Evolutionary conservation across 768 basidiomycete genomes (phyloP).

Genomic region (Inosperma sp.): DNA sequence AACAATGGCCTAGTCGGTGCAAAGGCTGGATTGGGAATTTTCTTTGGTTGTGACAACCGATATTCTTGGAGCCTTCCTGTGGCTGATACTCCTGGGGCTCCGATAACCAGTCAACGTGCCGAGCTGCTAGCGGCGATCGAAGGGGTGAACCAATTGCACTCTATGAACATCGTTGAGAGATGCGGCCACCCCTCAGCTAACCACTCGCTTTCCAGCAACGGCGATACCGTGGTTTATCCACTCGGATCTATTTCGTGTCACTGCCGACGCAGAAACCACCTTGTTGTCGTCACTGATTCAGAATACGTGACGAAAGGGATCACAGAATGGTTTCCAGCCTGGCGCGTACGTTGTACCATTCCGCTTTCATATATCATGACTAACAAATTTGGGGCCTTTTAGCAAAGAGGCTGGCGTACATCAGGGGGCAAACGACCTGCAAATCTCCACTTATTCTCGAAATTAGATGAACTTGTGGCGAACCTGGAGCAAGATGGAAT

Average conservation of each 20-base stretch:
- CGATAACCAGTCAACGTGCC: constrained; percentile 30
- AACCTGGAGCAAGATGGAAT: constrained; percentile 14
- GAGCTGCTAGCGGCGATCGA: constrained; percentile 31
- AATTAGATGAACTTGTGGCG: constrained; percentile 18
- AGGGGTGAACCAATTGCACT: constrained; percentile 15
- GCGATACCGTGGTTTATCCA: too few species aligned
- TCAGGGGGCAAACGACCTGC: constrained; percentile 14
- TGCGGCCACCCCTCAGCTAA: too few species aligned
- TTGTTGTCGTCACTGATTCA: constrained; percentile 30
- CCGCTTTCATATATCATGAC: not conserved
- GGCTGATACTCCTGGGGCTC: constrained; percentile 19
- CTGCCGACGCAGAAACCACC: not conserved
- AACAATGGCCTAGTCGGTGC: constrained; percentile 25
- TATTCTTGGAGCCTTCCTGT: constrained; percentile 26
- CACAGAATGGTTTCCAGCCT: constrained; percentile 33
- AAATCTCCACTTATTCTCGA: constrained; percentile 27
- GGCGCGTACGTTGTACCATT: constrained; percentile 22
- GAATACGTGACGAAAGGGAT: constrained; percentile 34
- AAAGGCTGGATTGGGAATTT: constrained; percentile 28
- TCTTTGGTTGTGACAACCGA: constrained; percentile 23
- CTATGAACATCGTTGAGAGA: not conserved
- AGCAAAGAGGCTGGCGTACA: constrained; percentile 21
- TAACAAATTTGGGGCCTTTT: not conserved
- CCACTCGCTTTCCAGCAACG: too few species aligned
- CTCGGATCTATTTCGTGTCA: too few species aligned